Base-by-base conservation (phyloP, 129 eudicot genomes). In the Centella asiatica region DNA sequence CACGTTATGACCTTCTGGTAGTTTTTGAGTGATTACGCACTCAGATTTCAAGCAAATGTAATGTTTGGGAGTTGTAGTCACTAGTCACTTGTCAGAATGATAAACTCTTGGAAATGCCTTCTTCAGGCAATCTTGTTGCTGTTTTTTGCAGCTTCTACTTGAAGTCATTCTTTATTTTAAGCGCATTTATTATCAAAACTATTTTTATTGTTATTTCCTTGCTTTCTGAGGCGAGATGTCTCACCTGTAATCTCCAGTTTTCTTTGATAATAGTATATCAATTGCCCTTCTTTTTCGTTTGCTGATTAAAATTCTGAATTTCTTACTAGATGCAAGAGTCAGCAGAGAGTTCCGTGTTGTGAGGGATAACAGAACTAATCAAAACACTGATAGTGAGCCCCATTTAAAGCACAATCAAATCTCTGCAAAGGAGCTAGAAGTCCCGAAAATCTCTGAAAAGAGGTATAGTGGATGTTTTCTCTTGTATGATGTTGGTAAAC, bases 311-410 rank as follows among this genome's bases (percentile, higher is more conserved):
- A 62, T 1, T n/a, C n/a, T n/a, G n/a, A n/a, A n/a, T 18, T 44
- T 67, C 59, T 74, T 39, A 68, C 69, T 67, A 72, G 80, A 77
- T 81, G 78, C 83, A 74, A 86, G 94, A 62, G 73, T 64, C 29
- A 75, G 77, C 60, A 74, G 72, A 65, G 85, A 86, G 83, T 90
- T 83, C 37, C 97, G 97, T 65, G 87, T 90, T 83, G 95, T 90
- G 72, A 77, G 87, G 62, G 97, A 90, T 78, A 90, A 90, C 68
- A 83, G 97, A 73, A 68, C 69, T 68, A 81, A 60, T 69, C 93
- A 76, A 26, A 86, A 69, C 67, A 67, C 50, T 29, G 32, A 49
- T 62, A 74, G 70, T 65, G 78, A 71, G 74, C 64, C 85, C 72
- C 66, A 76, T 44, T 63, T 72, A 11, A 76, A 44, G 33, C 69